A percentile compares a stretch with the other conserved stretches of the same genome.
phyloP scores from a whole-genome alignment of 805 yeast species.

The Suhomyces prunicola region DNA sequence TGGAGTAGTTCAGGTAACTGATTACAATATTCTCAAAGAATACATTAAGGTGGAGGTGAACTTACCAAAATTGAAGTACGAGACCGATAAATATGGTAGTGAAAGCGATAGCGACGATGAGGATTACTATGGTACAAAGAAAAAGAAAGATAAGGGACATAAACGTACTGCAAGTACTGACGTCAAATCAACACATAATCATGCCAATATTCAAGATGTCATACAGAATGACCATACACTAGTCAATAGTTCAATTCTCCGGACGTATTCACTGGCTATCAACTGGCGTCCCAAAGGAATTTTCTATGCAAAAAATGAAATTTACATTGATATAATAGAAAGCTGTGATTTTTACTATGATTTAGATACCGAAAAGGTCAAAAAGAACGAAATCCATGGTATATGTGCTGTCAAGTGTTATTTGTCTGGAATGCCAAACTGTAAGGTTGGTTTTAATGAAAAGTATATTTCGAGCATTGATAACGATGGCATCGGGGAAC shows the following conservation, averaged over 20 bases:
- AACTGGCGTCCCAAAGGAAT: conserved; percentile 48
- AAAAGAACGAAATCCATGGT: conserved; percentile 34
- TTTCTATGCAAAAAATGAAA: conserved; percentile 42
- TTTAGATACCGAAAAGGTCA: conserved; percentile 23
- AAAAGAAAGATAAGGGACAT: conserved; percentile 9
- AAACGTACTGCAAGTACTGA: conserved; percentile 6
- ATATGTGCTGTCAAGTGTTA: conserved; percentile 34
- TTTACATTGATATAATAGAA: conserved; percentile 41
- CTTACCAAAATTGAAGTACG: conserved; percentile 15
- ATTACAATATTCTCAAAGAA: conserved; percentile 71
- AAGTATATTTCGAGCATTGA: conserved; percentile 33
- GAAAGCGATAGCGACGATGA: conserved; percentile 8
- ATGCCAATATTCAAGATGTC: conserved; percentile 33
- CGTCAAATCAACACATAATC: conserved; percentile 38
- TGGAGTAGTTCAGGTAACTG: conserved; percentile 84
- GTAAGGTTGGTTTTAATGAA: conserved; percentile 42
- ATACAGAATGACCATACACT: conserved; percentile 18
- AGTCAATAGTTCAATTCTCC: conserved; percentile 67
- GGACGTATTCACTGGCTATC: conserved; percentile 65
- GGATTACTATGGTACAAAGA: conserved; percentile 7
- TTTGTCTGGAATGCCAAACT: conserved; percentile 44
- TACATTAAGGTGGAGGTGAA: conserved; percentile 60
- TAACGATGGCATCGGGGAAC: conserved; percentile 12
- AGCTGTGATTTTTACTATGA: conserved; percentile 36
- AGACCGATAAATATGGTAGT: conserved; percentile 3